Base-by-base conservation (phyloP, 148 eudicot species). In the Beta vulgaris region DNA sequence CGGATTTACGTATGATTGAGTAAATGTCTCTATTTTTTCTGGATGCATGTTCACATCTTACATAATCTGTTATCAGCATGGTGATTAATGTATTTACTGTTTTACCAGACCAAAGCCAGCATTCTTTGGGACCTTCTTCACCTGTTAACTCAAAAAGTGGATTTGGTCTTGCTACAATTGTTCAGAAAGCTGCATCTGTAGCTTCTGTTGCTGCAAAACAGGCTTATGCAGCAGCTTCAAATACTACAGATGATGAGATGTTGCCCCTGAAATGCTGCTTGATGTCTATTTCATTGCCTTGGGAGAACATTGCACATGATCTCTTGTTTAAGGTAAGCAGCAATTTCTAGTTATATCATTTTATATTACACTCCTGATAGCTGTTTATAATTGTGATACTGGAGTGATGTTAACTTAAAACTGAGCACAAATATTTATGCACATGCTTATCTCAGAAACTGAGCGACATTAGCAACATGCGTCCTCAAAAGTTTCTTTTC, bases 251-350 rank as follows among this genome's bases (percentile, higher is more conserved):
- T 49, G 97, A 87, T 48, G 97, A 89, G 79, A 95, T 95, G 98
- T 79, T 92, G 68, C 99, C 98, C 53, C 91, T 95, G 3, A 92
- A 91, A 75, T 95, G 99, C 80, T 84, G 96, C 84, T 85, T 95
- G 68, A 95, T 95, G 93, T 95, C 99, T 46, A 71, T 95, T 54
- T 92, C 98, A 64, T 77, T 95, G 84, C 99, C 99, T 7, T 95
- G 99, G 99, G 99, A 95, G 77, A 86, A 89, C 80, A 92, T 95
- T 48, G 98, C 93, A 68, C 81, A 87, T 54, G 98, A 95, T 86
- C 98, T 92, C 77, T 78, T 95, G 78, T 95, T 95, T 67, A 92
- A 95, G 99, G 99, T 89, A 54, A 76, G 71, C 49, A 37, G 26
- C n/a, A n/a, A 10, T 51, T 40, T 25, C 15, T 44, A 66, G 37